Percentiles rank a stretch among this genome's conserved stretches.
Evolutionary conservation across 257 asterid genomes (phyloP).

Genomic region (Mitragyna speciosa): DNA sequence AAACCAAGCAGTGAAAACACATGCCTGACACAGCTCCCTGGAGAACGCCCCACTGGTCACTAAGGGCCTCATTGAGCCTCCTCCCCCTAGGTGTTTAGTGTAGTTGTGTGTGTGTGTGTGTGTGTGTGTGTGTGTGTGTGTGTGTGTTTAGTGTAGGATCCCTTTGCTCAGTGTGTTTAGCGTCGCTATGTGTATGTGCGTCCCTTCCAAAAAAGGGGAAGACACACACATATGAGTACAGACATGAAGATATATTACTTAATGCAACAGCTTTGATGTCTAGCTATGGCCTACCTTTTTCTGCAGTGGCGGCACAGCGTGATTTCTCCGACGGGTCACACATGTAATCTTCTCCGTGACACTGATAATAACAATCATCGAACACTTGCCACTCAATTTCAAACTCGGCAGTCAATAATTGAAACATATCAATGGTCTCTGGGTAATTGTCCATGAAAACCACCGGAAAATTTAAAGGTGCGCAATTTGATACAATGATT

Average conservation of each 20-base stretch:
- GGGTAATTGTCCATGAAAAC: neutral
- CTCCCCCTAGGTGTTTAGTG: no score
- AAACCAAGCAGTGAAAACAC: no score
- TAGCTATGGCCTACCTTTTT: slow-evolving; percentile 18
- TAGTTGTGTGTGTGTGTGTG: no score
- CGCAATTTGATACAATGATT: neutral
- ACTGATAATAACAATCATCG: neutral
- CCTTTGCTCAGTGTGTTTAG: no score
- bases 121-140: no score
- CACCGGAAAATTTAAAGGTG: slow-evolving; percentile 4
- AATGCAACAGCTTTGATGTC: neutral
- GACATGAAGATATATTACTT: no score
- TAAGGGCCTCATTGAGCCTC: no score
- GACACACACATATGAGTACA: neutral
- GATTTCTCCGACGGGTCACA: slow-evolving; percentile 8
- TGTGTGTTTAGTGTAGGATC: no score
- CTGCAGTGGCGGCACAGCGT: slow-evolving; percentile 17
- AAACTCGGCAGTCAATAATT: slow-evolving; percentile 17
- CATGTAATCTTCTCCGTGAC: slow-evolving; percentile 18
- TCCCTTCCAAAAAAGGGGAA: no score
- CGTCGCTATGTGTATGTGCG: no score
- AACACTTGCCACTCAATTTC: slow-evolving; percentile 20
- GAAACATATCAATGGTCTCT: neutral
- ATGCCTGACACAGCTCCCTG: no score
- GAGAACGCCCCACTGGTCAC: no score